phyloP scores from a whole-genome alignment of 106 monocot genomes.

The Apostasia shenzhenica region DNA sequence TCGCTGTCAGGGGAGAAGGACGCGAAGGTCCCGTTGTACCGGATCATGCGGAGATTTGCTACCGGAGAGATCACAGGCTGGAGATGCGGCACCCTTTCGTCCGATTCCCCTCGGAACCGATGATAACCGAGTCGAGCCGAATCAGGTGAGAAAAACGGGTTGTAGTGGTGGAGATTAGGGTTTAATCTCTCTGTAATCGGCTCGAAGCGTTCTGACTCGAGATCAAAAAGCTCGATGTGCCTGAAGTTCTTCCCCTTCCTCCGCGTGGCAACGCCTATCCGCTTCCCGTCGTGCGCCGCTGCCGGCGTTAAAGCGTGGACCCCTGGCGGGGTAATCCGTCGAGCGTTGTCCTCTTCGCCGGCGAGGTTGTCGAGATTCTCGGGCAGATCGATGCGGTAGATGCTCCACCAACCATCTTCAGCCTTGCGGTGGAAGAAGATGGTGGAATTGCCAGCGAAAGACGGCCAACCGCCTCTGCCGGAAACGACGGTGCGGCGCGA shows the following conservation, averaged over 20 bases:
- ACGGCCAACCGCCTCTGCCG: slow-evolving; percentile 63
- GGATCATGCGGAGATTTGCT: slow-evolving; percentile 26
- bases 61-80: slow-evolving; percentile 33
- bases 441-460: slow-evolving; percentile 54
- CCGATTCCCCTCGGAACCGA: slow-evolving; percentile 61
- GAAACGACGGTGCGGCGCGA: slow-evolving; percentile 23
- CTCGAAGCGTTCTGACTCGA: slow-evolving; percentile 38
- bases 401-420: slow-evolving; percentile 91
- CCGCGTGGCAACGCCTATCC: slow-evolving; percentile 72
- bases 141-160: slow-evolving; percentile 74
- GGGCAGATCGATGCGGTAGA: slow-evolving; percentile 42
- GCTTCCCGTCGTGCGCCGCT: slow-evolving; percentile 32
- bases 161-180: slow-evolving; percentile 74
- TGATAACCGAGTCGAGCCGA: slow-evolving; percentile 64
- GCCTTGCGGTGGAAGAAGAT: slow-evolving; percentile 68
- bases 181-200: slow-evolving; percentile 46
- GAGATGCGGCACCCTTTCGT: slow-evolving; percentile 24
- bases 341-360: background rate
- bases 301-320: slow-evolving; percentile 84
- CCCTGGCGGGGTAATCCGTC: slow-evolving; percentile 71
- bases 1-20: slow-evolving; percentile 45
- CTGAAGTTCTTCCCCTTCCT: slow-evolving; percentile 36
- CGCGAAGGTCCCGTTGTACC: slow-evolving; percentile 43
- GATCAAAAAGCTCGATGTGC: slow-evolving; percentile 83
- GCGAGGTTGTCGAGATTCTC: background rate